Evolutionary conservation across 306 rosid genomes (phyloP).

Genomic region (Malus sylvestris): DNA sequence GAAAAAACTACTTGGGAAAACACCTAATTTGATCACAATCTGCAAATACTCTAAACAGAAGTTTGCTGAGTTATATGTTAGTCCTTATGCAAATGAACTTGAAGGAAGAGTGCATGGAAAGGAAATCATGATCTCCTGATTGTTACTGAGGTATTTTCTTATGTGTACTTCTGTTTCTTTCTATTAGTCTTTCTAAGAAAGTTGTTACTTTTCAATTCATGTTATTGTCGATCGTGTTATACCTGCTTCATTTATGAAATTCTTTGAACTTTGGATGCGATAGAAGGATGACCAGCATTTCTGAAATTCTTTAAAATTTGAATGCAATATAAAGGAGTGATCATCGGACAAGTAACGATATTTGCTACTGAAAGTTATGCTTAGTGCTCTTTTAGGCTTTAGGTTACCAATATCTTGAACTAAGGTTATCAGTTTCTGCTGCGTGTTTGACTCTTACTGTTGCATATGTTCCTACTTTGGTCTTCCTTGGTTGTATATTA

Average conservation of each 20-base stretch:
- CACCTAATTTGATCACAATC: conserved; percentile 10
- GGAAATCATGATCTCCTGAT: not conserved
- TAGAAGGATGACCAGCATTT: not conserved
- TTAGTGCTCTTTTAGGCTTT: not conserved
- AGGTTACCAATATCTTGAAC: not conserved
- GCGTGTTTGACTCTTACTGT: not conserved
- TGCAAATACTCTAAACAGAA: not conserved
- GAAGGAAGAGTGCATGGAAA: not conserved
- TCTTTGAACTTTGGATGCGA: not conserved
- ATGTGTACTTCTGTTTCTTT: not conserved
- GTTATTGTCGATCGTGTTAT: not conserved
- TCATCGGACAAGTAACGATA: not conserved
- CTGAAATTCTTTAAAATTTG: not conserved
- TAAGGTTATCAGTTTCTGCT: not conserved
- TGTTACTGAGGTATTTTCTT: not conserved
- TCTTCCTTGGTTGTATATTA: not conserved
- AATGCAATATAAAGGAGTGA: not conserved
- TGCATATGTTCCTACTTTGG: not conserved
- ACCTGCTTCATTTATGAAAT: not conserved
- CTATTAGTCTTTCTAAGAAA: not conserved
- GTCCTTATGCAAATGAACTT: conserved; percentile 19
- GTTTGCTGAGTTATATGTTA: conserved; percentile 13
- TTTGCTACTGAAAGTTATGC: not conserved
- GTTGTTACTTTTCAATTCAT: not conserved
- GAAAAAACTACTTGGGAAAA: conserved; percentile 5